Evolutionary conservation across 23 red algal species (phyloP).

Genomic region (Pyropia yezoensis): DNA sequence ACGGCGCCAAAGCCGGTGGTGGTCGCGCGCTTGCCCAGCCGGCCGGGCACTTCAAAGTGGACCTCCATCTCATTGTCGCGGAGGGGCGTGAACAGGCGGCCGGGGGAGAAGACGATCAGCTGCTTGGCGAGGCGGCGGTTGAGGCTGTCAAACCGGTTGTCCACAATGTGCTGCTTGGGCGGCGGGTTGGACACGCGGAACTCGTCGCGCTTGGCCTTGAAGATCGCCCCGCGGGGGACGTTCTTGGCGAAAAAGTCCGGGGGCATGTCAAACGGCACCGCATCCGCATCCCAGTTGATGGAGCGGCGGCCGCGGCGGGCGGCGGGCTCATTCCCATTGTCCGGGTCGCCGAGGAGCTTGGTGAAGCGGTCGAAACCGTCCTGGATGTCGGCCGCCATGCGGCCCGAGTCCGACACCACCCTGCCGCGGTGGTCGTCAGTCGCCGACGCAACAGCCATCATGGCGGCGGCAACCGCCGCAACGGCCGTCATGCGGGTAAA

Average conservation of each 20-base stretch:
- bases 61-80: slow-evolving; percentile 4
- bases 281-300: slow-evolving; percentile 36
- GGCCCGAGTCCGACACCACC: too few relatives aligned
- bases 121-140: background rate
- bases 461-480: too few relatives aligned
- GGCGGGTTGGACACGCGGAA: slow-evolving; percentile 25
- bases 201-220: slow-evolving; percentile 10
- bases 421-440: too few relatives aligned
- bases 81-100: slow-evolving; percentile 16
- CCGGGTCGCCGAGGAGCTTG: slow-evolving; percentile 2
- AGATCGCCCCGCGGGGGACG: slow-evolving; percentile 19
- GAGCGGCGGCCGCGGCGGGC: slow-evolving; percentile 1
- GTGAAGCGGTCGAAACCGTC: slow-evolving; percentile 1
- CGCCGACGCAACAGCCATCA: too few relatives aligned
- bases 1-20: slow-evolving; percentile 19
- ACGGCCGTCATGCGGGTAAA: too few relatives aligned
- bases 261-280: slow-evolving; percentile 50
- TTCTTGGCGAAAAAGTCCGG: slow-evolving; percentile 21
- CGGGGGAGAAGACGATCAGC: slow-evolving; percentile 10
- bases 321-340: slow-evolving; percentile 18
- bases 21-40: background rate
- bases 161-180: background rate
- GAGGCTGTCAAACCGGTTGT: slow-evolving; percentile 14
- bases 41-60: slow-evolving; percentile 9
- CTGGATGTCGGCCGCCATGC: background rate